Evolutionary conservation across 2,329 filamentous ascomycete species (phyloP).

Genomic region (Fusarium buxicola): DNA sequence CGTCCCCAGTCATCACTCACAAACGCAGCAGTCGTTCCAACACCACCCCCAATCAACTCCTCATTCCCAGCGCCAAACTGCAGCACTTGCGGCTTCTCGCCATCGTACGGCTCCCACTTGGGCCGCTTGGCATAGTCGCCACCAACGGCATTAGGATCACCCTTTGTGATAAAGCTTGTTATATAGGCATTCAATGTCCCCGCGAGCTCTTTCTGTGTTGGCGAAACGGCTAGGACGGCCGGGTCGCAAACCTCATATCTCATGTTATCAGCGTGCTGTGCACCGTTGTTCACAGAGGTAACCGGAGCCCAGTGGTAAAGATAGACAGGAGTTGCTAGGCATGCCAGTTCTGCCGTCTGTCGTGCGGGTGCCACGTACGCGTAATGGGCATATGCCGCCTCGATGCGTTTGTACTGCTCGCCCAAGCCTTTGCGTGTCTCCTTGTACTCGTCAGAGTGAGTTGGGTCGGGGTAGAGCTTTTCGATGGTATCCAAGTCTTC

Average conservation of each 20-base stretch:
- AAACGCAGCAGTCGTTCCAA: conserved; percentile 53
- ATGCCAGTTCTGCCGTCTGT: conserved; percentile 56
- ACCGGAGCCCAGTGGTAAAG: conserved; percentile 59
- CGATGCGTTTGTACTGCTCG: conserved; percentile 64
- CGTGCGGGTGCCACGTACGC: conserved; percentile 64
- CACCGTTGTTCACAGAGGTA: conserved; percentile 56
- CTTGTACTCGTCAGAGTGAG: conserved; percentile 47
- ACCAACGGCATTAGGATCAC: conserved; percentile 56
- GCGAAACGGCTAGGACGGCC: conserved; percentile 49
- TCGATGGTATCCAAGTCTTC: conserved; percentile 66
- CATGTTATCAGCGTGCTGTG: conserved; percentile 62
- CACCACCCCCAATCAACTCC: conserved; percentile 58
- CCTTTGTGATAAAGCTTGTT: conserved; percentile 60
- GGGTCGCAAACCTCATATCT: conserved; percentile 58
- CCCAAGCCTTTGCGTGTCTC: conserved; percentile 58
- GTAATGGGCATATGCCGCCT: conserved; percentile 66
- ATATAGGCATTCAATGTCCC: conserved; percentile 59
- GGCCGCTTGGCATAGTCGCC: conserved; percentile 43
- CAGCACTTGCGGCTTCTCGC: conserved; percentile 50
- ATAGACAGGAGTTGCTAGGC: conserved; percentile 33
- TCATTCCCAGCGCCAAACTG: conserved; percentile 60
- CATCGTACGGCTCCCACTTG: conserved; percentile 51
- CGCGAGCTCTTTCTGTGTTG: conserved; percentile 56
- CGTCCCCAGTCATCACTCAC: conserved; percentile 55
- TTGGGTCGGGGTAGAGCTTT: conserved; percentile 70